Percentiles rank a stretch among this genome's conserved stretches.
Conservation (phyloP, 208 protist species). For the Trypanosomatidae sp. region DNA sequence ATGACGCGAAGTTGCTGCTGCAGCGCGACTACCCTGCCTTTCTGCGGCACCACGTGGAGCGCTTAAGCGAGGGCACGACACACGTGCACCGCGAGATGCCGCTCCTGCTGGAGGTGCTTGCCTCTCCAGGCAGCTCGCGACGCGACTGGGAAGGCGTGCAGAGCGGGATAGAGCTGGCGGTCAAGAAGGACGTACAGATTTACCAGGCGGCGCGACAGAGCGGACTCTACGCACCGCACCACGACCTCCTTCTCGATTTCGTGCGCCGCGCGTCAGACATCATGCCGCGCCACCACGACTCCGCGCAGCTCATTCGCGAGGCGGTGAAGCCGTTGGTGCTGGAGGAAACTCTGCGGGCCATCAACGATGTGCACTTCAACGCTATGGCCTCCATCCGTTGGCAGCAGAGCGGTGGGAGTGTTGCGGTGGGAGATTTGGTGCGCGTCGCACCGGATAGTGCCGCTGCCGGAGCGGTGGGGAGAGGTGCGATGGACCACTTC, state of each 20-base stretch:
- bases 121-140: conserved; percentile 18
- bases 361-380: conserved; percentile 85
- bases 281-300: conserved; percentile 55
- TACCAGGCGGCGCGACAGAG: conserved; percentile 40
- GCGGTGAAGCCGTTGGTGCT: conserved; percentile 51
- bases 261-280: conserved; percentile 51
- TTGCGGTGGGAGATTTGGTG: conserved; percentile 63
- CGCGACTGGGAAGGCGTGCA: conserved; percentile 45
- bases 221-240: conserved; percentile 77
- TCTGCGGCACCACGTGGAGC: conserved; percentile 43
- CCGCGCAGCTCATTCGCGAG: conserved; percentile 74
- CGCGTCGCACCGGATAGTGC: not conserved
- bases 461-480: too few relatives aligned
- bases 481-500: conserved; percentile 50
- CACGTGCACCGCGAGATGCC: conserved; percentile 54
- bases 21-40: conserved; percentile 64
- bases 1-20: conserved; percentile 58
- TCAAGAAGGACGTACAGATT: conserved; percentile 41
- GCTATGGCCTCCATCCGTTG: conserved; percentile 70
- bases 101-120: conserved; percentile 52
- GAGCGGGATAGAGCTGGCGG: conserved; percentile 36
- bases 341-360: conserved; percentile 63
- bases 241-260: conserved; percentile 71
- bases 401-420: conserved; percentile 33
- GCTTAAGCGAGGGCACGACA: conserved; percentile 62